Evolutionary conservation across 768 basidiomycete species (phyloP), one percentile per base, ranked within the genome.

Genomic region (Mycena belliarum): DNA sequence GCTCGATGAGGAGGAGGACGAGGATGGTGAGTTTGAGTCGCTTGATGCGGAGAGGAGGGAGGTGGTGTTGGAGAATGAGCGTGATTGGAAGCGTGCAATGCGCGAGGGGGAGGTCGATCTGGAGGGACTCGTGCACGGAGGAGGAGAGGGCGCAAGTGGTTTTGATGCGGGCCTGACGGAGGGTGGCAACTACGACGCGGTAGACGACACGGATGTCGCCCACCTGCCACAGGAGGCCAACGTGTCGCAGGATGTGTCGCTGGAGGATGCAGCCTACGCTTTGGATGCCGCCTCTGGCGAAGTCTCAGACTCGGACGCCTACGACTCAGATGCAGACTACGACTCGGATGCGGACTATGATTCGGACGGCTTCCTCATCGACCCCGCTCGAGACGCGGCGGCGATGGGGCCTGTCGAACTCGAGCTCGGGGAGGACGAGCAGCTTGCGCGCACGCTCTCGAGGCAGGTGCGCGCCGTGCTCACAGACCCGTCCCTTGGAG

Each of bases 401-500:
- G 33, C 33, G 7, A 32, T 32, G 29, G 29, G 7, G 29, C 29
- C 29, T 12, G 29, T 14, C 28, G 21, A n/a, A 2, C 56, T 59
- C 29, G 48, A 41, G 7, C 45, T 59, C n/a, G 61, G 54, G 20
- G 10, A 14, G 32, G 55, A 61, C 48, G 32, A 21, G 2, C 28
- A 56, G 11, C 20, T 59, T 23, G 57, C 61, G 9, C 3, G 16
- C 5, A 11, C 59, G 7, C 29, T 63, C 16, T 63, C 61, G 5
- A 32, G 25, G 8, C 57, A 52, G 12, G 21, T 63, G 37, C 53
- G 57, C 40, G 37, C 11, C 9, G 55, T 55, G n/a, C 43, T 56
- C 8, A 23, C 14, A 37, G 29, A 59, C 21, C 53, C 57, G 5
- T 49, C 37, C 4, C 1, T 28, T 20, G n/a, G 42, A 10, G 21